Conservation (phyloP, 164 flowering plant species). For the Euptelea pleiosperma region DNA sequence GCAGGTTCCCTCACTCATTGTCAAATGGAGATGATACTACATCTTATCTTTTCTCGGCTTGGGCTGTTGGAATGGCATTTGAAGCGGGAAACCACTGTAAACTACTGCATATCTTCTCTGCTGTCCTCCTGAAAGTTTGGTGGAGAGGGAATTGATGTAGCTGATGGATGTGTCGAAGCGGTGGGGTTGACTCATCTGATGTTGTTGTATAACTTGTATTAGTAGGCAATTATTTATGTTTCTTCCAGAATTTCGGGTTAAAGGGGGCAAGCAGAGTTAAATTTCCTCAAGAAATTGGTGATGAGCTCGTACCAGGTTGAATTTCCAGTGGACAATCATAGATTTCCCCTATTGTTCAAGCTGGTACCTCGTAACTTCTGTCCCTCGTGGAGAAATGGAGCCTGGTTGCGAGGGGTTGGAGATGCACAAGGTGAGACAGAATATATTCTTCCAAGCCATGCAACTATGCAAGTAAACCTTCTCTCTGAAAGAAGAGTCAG, state of each 20-base stretch:
- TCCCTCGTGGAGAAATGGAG: too few relatives aligned
- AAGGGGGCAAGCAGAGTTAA: slow-evolving; percentile 12
- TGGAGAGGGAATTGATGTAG: slow-evolving; percentile 10
- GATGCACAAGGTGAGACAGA: too few relatives aligned
- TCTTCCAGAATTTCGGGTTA: slow-evolving; percentile 21
- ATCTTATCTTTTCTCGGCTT: slow-evolving; percentile 17
- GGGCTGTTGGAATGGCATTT: slow-evolving; percentile 23
- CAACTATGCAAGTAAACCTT: slow-evolving; percentile 15
- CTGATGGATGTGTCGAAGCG: slow-evolving; percentile 15
- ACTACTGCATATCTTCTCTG: too few relatives aligned
- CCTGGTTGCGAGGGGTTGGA: too few relatives aligned
- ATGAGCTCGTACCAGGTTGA: background rate
- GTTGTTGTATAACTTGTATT: too few relatives aligned
- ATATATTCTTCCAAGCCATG: slow-evolving; percentile 14
- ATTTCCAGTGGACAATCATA: slow-evolving; percentile 4
- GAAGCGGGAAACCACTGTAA: too few relatives aligned
- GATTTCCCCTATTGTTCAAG: too few relatives aligned
- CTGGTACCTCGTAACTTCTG: too few relatives aligned
- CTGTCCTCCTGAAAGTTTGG: too few relatives aligned
- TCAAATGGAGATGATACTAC: slow-evolving; percentile 8
- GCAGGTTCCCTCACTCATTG: slow-evolving; percentile 20
- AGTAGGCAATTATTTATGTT: slow-evolving; percentile 35
- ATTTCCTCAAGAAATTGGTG: slow-evolving; percentile 3
- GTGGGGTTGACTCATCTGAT: slow-evolving; percentile 28
- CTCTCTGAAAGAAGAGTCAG: slow-evolving; percentile 9